A percentile compares a stretch with the other conserved stretches of the same genome.
phyloP scores from a whole-genome alignment of 176 grass and related monocot genomes.

The Zoysia pacifica region DNA sequence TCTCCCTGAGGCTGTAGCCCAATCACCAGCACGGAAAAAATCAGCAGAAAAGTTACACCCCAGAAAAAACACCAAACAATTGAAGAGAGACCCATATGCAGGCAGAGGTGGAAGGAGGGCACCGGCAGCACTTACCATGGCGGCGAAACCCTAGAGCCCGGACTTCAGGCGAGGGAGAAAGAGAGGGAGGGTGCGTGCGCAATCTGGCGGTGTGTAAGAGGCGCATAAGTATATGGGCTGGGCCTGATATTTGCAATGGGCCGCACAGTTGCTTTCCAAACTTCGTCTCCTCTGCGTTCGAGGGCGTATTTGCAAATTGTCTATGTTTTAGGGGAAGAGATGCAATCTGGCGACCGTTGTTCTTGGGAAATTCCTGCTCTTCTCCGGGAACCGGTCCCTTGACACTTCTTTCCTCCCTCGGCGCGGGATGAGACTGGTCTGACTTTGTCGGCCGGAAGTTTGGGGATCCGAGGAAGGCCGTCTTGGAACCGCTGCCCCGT shows the following conservation, averaged over 20 bases:
- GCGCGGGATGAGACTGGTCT: no score
- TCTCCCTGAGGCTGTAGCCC: conserved; percentile 82
- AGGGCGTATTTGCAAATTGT: no score
- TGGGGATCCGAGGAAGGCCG: conserved; percentile 28
- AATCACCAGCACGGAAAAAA: conserved; percentile 9
- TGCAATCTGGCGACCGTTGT: no score
- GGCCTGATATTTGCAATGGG: not conserved
- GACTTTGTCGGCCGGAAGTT: conserved; percentile 18
- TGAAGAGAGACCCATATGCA: not conserved
- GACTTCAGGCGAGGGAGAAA: not conserved
- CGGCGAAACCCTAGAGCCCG: conserved; percentile 32
- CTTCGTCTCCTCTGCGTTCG: no score
- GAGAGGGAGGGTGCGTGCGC: not conserved
- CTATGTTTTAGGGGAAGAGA: no score
- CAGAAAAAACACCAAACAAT: not conserved
- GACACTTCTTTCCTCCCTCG: no score
- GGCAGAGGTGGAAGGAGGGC: not conserved
- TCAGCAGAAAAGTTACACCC: not conserved
- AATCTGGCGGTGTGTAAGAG: not conserved
- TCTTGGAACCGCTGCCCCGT: conserved; percentile 8
- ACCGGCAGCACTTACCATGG: conserved; percentile 25
- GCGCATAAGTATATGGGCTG: not conserved
- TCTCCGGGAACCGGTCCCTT: no score
- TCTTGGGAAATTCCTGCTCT: no score
- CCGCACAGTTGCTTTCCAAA: not conserved